Evolutionary conservation across 768 basidiomycete genomes (phyloP), one percentile per base, ranked within the genome.

Genomic region (Trametopsis cervina): DNA sequence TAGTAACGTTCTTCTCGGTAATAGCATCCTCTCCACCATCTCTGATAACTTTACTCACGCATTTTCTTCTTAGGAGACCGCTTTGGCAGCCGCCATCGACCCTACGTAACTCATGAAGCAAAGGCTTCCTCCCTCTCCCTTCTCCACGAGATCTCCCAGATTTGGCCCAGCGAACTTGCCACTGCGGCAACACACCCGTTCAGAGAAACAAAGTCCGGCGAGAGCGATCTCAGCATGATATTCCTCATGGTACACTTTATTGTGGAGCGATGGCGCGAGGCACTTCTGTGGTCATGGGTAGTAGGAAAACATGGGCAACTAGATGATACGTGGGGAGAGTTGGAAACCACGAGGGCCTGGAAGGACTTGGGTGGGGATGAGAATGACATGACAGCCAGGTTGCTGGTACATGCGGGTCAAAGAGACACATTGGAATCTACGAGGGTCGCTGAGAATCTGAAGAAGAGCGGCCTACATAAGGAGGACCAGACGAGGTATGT

Each of bases 71-170:
- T 50, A 59, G 60, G 60, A 42, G 42, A 60, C 38, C 68, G 72
- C 37, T 73, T 73, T 47, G 72, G 70, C 26, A 43, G 33, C 18
- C 62, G 70, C 0, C 50, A 51, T 4, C 61, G 72, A 7, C 67
- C 70, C 0, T 73, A 73, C 54, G 61, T 69, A 44, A 59, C 61
- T 2, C 72, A 73, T 60, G 64, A 66, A 38, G 69, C 67, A 17
- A 69, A 69, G 40, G 45, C 65, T 2, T 50, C 68, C 9, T 66
- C 68, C 20, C 44, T 56, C 15, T 53, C 70, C 1, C 44, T 72
- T 7, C 51, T 70, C 40, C 60, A 61, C 44, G 72, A 73, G 53
- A 46, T 63, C 23, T 60, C 62, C 17, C 36, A 51, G 23, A 60
- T 66, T 3, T 72, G 63, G 50, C 51, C 57, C 0, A 50, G 48